phyloP scores from a whole-genome alignment of 148 eudicot genomes.

The Pouteria glomerata region DNA sequence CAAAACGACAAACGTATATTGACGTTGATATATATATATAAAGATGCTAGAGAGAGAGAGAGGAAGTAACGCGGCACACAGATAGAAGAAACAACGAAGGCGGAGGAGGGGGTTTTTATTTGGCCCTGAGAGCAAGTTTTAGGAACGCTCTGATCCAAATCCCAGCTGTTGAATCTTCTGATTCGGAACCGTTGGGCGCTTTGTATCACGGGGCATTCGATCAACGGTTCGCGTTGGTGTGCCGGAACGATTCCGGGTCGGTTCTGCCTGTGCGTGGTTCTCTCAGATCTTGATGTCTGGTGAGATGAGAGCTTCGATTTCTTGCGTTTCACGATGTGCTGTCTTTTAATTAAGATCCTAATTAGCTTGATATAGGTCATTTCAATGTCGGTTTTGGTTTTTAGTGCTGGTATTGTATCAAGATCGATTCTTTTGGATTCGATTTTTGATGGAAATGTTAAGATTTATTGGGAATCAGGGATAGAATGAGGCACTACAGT shows the following conservation, averaged over 20 bases:
- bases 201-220: neutral
- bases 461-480: neutral
- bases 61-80: neutral
- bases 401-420: neutral
- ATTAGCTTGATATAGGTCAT: neutral
- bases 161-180: slow-evolving; percentile 4
- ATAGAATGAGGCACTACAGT: neutral
- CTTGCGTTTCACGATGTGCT: neutral
- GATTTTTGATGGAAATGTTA: neutral
- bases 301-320: slow-evolving; percentile 10
- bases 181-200: neutral
- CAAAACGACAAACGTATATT: neutral
- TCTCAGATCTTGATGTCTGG: slow-evolving; percentile 30
- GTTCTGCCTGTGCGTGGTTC: neutral
- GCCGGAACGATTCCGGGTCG: no score
- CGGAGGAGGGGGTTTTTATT: neutral
- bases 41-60: no score
- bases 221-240: neutral
- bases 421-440: neutral
- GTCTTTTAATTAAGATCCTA: neutral
- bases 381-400: neutral
- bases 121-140: neutral
- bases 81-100: neutral
- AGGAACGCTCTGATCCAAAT: neutral
- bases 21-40: neutral